Evolutionary conservation across 2,329 filamentous ascomycete species (phyloP).

Genomic region (Exophiala dermatitidis): DNA sequence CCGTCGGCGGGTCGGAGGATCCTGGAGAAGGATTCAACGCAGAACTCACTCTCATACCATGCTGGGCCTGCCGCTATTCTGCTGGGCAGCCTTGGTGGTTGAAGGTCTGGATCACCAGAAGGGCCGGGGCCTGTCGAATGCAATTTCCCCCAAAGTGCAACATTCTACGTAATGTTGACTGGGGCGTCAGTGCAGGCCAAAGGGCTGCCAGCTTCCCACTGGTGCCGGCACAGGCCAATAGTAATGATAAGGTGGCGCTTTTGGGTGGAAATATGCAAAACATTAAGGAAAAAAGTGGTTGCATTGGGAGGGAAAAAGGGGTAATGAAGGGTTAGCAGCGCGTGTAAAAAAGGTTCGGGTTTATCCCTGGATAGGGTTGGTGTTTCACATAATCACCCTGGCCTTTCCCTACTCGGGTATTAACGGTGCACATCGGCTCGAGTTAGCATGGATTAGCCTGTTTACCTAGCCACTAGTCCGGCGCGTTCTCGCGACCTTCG

Average conservation of each 20-base stretch:
- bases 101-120: not conserved
- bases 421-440: not conserved
- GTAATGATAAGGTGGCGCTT: not conserved
- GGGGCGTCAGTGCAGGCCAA: not conserved
- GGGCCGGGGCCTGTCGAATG: not conserved
- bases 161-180: not conserved
- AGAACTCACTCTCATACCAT: not conserved
- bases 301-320: not conserved
- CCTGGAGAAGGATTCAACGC: not conserved
- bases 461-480: not conserved
- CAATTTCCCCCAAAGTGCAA: slow-evolving; percentile 1
- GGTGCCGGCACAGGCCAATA: not conserved
- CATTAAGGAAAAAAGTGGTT: not conserved
- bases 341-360: not conserved
- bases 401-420: not conserved
- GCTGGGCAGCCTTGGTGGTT: not conserved
- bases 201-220: not conserved
- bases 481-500: too few relatives aligned
- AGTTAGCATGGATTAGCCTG: not conserved
- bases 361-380: not conserved
- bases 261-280: not conserved
- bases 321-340: not conserved
- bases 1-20: not conserved
- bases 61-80: not conserved
- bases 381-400: not conserved